phyloP scores from a whole-genome alignment of 1,284 basidiomycete genomes.

The Leccinum laetum region DNA sequence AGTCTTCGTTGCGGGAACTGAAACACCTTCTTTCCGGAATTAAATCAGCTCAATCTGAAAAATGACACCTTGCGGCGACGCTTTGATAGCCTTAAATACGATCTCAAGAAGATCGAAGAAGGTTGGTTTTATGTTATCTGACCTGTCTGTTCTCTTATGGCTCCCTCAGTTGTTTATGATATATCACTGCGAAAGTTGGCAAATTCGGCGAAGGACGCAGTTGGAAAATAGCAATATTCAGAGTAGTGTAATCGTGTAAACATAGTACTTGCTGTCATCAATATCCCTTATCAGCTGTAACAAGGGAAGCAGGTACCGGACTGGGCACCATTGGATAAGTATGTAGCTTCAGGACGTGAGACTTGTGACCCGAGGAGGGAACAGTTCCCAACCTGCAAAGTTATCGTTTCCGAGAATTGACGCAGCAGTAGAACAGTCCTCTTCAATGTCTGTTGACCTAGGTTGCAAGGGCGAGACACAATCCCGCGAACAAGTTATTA shows the following conservation, averaged over 20 bases:
- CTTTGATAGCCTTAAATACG: conserved; percentile 84
- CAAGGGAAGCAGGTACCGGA: neutral
- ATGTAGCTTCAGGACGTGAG: too few species aligned
- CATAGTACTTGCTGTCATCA: neutral
- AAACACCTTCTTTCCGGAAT: conserved; percentile 9
- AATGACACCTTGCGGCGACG: conserved; percentile 78
- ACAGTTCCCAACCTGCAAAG: neutral
- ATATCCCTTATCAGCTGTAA: neutral
- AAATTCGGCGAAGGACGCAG: conserved; percentile 13
- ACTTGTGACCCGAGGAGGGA: neutral
- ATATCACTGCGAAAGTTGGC: conserved; percentile 75
- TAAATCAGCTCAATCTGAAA: conserved; percentile 73
- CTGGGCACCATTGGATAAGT: neutral
- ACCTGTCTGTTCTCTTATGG: conserved; percentile 8
- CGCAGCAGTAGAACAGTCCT: neutral
- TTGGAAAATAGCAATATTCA: neutral
- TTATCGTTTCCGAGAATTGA: neutral
- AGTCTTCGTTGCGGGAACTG: conserved; percentile 7
- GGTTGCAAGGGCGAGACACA: neutral
- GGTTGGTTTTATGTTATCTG: conserved; percentile 42
- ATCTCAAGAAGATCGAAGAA: conserved; percentile 90
- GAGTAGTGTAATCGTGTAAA: neutral
- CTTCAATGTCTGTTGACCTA: neutral
- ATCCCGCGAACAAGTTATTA: neutral
- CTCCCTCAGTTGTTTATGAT: conserved; percentile 74